These are phyloP conservation scores for Arbutus unedo DNA, from an alignment of 148 eudicot genomes.

Conservation along the genomic window DNA sequence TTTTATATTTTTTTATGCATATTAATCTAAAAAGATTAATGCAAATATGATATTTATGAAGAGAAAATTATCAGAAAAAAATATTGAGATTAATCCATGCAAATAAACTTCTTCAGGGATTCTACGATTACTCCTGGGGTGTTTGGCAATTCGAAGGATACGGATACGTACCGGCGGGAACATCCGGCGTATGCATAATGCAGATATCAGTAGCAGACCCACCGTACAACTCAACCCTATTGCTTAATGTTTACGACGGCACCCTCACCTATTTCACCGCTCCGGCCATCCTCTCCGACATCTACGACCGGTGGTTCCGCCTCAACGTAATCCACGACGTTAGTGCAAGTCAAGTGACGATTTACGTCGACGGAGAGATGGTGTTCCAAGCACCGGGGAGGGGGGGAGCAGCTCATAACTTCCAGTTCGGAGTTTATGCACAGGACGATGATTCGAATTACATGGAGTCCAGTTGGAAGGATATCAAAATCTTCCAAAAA, in stretches of 20 bases:
- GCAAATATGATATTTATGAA: too few species aligned
- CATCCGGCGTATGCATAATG: constrained; percentile 22
- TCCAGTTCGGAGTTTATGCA: constrained; percentile 15
- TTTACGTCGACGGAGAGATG: constrained; percentile 3
- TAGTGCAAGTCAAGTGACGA: constrained; percentile 1
- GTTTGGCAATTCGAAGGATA: constrained; percentile 19
- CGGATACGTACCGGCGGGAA: constrained; percentile 16
- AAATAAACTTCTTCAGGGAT: too few species aligned
- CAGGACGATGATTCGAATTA: constrained; percentile 6
- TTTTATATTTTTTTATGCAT: too few species aligned
- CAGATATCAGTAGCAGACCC: constrained; percentile 16
- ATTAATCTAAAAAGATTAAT: too few species aligned
- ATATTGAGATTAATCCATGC: too few species aligned
- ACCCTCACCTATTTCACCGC: background rate
- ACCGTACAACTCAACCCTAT: constrained; percentile 9
- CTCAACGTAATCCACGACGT: constrained; percentile 19
- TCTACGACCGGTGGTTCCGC: constrained; percentile 19
- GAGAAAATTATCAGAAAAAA: too few species aligned
- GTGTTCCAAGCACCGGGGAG: background rate
- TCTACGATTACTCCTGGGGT: constrained; percentile 12
- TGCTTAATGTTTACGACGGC: constrained; percentile 19
- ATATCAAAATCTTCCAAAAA: constrained; percentile 9
- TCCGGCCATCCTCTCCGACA: background rate
- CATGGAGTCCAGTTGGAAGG: constrained; percentile 23
- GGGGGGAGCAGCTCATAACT: constrained; percentile 7